Conservation (phyloP, 2,329 filamentous ascomycete genomes). For the Venturia carpophila region DNA sequence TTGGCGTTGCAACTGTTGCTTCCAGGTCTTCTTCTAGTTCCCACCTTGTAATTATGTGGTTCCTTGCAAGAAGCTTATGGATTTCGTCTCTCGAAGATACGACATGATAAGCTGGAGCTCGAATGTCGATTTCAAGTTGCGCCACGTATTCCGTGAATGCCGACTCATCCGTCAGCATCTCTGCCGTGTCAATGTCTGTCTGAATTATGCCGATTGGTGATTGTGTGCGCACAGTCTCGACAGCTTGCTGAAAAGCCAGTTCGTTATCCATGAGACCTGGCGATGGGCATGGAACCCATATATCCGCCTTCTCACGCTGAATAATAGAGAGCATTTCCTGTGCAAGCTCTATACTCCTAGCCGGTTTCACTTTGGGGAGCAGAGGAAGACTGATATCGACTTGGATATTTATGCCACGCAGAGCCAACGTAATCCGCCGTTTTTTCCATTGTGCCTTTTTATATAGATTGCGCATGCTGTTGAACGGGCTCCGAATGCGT, state of each 20-base stretch:
- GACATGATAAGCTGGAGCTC: conserved; percentile 6
- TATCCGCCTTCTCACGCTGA: conserved; percentile 4
- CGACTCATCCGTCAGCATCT: conserved; percentile 12
- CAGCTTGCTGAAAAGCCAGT: background rate
- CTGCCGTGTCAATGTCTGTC: conserved; percentile 2
- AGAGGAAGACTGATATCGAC: conserved; percentile 3
- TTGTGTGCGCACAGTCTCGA: background rate
- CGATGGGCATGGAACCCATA: conserved; percentile 7
- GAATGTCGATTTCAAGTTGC: conserved; percentile 9
- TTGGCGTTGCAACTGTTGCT: background rate
- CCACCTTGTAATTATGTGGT: background rate
- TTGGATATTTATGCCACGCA: background rate
- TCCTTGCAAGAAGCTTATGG: background rate
- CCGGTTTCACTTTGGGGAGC: background rate
- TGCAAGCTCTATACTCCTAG: conserved; percentile 3
- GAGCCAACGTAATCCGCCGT: background rate
- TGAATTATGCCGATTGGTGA: background rate
- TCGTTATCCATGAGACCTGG: background rate
- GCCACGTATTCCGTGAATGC: conserved; percentile 10
- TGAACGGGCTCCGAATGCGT: background rate
- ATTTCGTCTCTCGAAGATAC: conserved; percentile 9
- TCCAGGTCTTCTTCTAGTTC: conserved; percentile 7
- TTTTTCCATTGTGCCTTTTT: background rate
- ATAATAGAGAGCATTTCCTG: background rate
- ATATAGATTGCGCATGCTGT: background rate